Evolutionary conservation across 805 yeast species (phyloP), one percentile per base, ranked within the genome.

Genomic region (Myxozyma kluyveri): DNA sequence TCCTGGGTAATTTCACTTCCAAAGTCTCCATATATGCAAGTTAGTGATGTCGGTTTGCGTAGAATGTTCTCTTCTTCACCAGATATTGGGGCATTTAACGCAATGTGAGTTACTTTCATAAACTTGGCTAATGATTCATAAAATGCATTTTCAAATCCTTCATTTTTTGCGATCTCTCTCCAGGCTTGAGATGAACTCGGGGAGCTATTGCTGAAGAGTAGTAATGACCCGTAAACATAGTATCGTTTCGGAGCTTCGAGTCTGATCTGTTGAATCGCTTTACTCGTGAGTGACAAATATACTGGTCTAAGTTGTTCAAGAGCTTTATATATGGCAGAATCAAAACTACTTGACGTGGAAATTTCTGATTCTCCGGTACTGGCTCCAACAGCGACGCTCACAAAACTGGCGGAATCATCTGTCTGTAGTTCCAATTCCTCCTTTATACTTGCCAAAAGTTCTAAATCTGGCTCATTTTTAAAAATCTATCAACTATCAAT

Each of bases 51-150:
- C 0, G 96, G 96, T 29, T 83, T 66, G 37, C 96, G 69, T 75
- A 82, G 76, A 3, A 69, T 66, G 57, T 84, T 86, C 2, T 69
- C 59, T 44, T 74, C 75, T 2, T 55, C 59, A 18, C 60, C 64
- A 1, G 66, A 56, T 7, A 88, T 86, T 0, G 95, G 93, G 53
- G 75, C 77, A 59, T 88, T 87, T 3, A 81, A 67, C 0, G 95
- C 95, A 3, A 86, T 66, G 59, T 86, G 90, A 0, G 88, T 78
- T 37, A 68, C 49, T 2, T 52, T 41, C 51, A 74, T 51, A 4
- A 54, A 51, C 35, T 51, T 29, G 36, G 51, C 50, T 53, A 71
- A 56, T 54, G 59, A 9, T 29, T 22, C 1, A 54, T 26, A 24
- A 62, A 56, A 47, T 52, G 23, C 32, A 35, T 35, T 49, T 38